Conservation (phyloP, 257 asterid species). For the Nicotiana tomentosiformis region DNA sequence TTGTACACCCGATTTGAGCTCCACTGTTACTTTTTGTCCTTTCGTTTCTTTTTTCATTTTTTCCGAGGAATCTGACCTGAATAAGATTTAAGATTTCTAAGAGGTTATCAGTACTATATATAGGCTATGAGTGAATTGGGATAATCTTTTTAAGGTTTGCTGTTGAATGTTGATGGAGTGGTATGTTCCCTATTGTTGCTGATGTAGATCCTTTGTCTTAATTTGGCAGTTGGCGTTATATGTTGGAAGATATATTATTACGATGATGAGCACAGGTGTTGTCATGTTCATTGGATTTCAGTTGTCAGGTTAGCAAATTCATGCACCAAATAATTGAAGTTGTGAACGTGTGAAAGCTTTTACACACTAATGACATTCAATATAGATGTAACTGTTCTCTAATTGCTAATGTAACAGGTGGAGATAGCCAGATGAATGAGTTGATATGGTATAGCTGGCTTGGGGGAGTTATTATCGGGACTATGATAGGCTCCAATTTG, state of each 20-base stretch:
- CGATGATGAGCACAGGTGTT: conserved; percentile 90
- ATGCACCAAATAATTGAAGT: background rate
- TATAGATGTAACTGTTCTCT: background rate
- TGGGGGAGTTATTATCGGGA: conserved; percentile 89
- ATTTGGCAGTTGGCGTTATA: conserved; percentile 61
- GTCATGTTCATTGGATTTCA: conserved; percentile 79
- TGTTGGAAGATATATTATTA: conserved; percentile 77
- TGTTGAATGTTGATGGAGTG: background rate
- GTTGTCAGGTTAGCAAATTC: conserved; percentile 66
- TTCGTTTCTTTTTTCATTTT: background rate
- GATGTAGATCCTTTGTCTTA: background rate
- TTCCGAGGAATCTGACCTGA: background rate
- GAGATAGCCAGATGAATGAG: conserved; percentile 87
- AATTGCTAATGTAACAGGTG: conserved; percentile 40
- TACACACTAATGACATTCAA: background rate
- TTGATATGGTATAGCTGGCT: conserved; percentile 97
- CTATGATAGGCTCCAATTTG: conserved; percentile 94
- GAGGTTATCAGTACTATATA: background rate
- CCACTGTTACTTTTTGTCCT: background rate
- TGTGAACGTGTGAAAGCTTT: background rate
- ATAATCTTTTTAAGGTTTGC: background rate
- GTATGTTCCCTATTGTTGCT: conserved; percentile 1
- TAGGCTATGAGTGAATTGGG: background rate
- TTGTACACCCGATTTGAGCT: background rate
- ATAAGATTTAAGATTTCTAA: background rate